Percentiles rank a stretch among this genome's conserved stretches.
Conservation (phyloP, 257 asterid genomes). For the Nicotiana attenuata region DNA sequence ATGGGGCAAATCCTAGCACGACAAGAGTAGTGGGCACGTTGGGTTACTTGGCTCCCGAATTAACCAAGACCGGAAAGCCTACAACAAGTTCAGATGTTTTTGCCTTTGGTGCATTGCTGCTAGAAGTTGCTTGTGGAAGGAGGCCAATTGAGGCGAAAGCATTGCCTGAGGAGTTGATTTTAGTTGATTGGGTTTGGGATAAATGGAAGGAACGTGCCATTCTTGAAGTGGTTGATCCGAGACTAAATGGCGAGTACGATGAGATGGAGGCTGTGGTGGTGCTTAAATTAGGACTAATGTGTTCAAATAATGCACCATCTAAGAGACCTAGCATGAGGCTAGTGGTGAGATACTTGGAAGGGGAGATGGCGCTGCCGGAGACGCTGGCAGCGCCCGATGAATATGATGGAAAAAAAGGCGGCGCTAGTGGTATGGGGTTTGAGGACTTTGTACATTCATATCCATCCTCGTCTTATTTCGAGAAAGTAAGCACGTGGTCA, state of each 20-base stretch:
- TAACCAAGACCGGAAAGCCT: slow-evolving; percentile 69
- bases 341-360: slow-evolving; percentile 55
- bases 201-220: slow-evolving; percentile 47
- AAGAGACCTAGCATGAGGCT: slow-evolving; percentile 60
- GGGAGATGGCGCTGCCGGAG: slow-evolving; percentile 37
- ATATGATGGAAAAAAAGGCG: slow-evolving; percentile 20
- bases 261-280: slow-evolving; percentile 44
- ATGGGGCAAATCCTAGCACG: slow-evolving; percentile 46
- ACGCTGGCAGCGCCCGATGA: slow-evolving; percentile 30
- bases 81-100: slow-evolving; percentile 56
- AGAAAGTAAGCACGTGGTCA: slow-evolving; percentile 40
- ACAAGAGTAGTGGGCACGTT: slow-evolving; percentile 69
- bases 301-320: slow-evolving; percentile 42
- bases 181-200: slow-evolving; percentile 84
- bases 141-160: slow-evolving; percentile 65
- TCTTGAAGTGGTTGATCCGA: slow-evolving; percentile 48
- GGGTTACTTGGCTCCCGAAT: slow-evolving; percentile 76
- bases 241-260: slow-evolving; percentile 36
- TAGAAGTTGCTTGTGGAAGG: slow-evolving; percentile 74
- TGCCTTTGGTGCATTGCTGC: slow-evolving; percentile 64
- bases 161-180: slow-evolving; percentile 52
- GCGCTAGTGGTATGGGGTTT: slow-evolving; percentile 6
- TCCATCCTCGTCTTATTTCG: slow-evolving; percentile 42
- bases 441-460: slow-evolving; percentile 37
- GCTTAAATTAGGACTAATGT: slow-evolving; percentile 59